Evolutionary conservation across 164 flowering plant genomes (phyloP).

Genomic region (Stephania yunnanensis): DNA sequence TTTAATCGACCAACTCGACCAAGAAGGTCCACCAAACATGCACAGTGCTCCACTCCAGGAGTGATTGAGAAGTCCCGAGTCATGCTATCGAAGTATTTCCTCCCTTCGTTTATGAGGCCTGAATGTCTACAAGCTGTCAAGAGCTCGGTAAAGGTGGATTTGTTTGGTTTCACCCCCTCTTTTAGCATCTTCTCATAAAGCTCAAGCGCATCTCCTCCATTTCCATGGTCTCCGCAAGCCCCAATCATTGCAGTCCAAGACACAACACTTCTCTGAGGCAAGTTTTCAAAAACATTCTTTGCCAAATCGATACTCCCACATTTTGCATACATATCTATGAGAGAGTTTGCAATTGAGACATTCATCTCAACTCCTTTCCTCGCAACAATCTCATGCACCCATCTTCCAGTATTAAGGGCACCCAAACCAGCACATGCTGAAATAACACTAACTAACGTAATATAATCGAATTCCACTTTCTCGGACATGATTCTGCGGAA

Average conservation of each 20-base stretch:
- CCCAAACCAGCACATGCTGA: constrained; percentile 38
- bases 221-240: constrained; percentile 27
- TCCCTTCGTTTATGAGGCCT: constrained; percentile 31
- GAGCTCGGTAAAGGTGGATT: constrained; percentile 28
- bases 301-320: constrained; percentile 39
- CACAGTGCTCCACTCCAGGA: constrained; percentile 30
- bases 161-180: constrained; percentile 27
- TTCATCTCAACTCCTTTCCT: constrained; percentile 22
- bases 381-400: constrained; percentile 27
- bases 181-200: constrained; percentile 25
- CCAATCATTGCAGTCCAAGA: constrained; percentile 34
- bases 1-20: constrained; percentile 22
- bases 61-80: constrained; percentile 20
- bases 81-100: constrained; percentile 26
- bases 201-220: constrained; percentile 22
- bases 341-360: constrained; percentile 34
- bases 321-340: constrained; percentile 58
- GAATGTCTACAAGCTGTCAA: constrained; percentile 33
- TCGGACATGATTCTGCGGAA: constrained; percentile 29
- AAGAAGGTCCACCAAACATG: constrained; percentile 33
- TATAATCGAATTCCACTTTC: constrained; percentile 23
- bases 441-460: constrained; percentile 30
- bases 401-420: constrained; percentile 24
- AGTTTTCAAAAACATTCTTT: constrained; percentile 22
- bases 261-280: constrained; percentile 22